Percentiles rank a stretch among this genome's conserved stretches.
Conservation (phyloP, 2,329 filamentous ascomycete genomes). For the Pyrenochaeta sp. region DNA sequence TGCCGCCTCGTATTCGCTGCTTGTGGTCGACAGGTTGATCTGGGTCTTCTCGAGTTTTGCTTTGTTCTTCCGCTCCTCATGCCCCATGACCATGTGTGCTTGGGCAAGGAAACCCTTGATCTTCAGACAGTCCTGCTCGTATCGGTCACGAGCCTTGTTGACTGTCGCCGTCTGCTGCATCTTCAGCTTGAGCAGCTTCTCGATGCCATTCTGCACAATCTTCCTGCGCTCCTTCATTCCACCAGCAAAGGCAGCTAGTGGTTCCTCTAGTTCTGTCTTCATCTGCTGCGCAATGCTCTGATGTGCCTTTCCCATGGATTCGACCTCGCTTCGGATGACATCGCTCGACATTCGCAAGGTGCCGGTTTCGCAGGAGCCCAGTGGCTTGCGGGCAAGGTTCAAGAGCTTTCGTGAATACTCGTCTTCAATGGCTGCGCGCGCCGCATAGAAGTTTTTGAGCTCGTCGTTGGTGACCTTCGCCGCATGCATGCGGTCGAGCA, state of each 20-base stretch:
- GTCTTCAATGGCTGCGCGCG: conserved; percentile 92
- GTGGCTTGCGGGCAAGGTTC: conserved; percentile 83
- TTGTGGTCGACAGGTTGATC: conserved; percentile 89
- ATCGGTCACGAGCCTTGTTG: conserved; percentile 95
- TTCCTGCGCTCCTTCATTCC: conserved; percentile 97
- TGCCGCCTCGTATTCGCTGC: conserved; percentile 90
- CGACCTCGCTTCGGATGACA: conserved; percentile 85
- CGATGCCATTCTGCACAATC: conserved; percentile 92
- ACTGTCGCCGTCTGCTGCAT: conserved; percentile 88
- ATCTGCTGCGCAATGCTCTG: conserved; percentile 90
- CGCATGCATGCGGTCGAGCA: conserved; percentile 92
- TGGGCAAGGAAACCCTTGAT: conserved; percentile 99
- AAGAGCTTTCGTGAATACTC: conserved; percentile 93
- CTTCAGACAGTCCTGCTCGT: conserved; percentile 96
- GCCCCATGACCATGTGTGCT: conserved; percentile 99
- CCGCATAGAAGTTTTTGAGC: conserved; percentile 88
- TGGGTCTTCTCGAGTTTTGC: conserved; percentile 99
- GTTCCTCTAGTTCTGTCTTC: conserved; percentile 95
- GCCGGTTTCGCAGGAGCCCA: conserved; percentile 87
- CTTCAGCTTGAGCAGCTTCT: conserved; percentile 93
- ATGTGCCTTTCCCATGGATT: conserved; percentile 93
- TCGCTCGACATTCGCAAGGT: conserved; percentile 86
- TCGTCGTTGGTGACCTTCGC: conserved; percentile 92
- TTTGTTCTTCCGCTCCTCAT: conserved; percentile 98
- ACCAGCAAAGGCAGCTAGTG: conserved; percentile 87